Evolutionary conservation across 768 basidiomycete genomes (phyloP), one percentile per base, ranked within the genome.

Genomic region (Phylloporus scabripes): DNA sequence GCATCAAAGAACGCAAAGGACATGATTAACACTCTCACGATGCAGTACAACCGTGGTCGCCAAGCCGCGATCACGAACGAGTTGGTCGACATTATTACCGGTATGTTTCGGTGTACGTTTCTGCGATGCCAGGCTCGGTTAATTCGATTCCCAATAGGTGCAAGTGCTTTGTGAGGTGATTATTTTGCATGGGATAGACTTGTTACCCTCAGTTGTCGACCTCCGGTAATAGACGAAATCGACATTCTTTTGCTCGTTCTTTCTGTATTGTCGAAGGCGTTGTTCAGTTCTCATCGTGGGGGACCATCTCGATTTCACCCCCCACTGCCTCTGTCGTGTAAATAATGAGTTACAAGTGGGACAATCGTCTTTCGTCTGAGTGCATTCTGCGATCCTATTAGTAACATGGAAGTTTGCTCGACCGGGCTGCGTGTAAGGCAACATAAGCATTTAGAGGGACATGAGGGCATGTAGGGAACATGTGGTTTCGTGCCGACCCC

Each of bases 11-110:
- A 99, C 70, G 96, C 96, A 50, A 74, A 72, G 29, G 93, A 94
- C 72, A 96, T 97, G 93, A 95, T 97, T 63, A 70, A 70, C 52
- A 69, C 75, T 39, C 77, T 97, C 43, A 87, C 87, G 69, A 87
- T 96, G 86, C 80, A 95, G 70, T 97, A 94, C 81, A 97, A 97
- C 69, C 89, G 93, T 80, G 93, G 94, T 77, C 90, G 93, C 66
- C 93, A 97, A 76, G 93, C 93, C 56, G 86, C 92, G 58, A 97
- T 97, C 65, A 97, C 93, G 53, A 95, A 93, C 74, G 92, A 95
- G 73, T 74, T 92, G 63, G 87, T 92, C 55, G 90, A 92, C 69
- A 91, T 92, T 59, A 92, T 91, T 60, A 92, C 90, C 59, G 90
- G 90, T 90, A 51, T 57, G 79, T 29, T 23, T 24, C 2, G 14